A percentile compares a stretch with the other conserved stretches of the same genome.
phyloP scores from a whole-genome alignment of 352 stramenopile species.

The Aphanomyces astaci region DNA sequence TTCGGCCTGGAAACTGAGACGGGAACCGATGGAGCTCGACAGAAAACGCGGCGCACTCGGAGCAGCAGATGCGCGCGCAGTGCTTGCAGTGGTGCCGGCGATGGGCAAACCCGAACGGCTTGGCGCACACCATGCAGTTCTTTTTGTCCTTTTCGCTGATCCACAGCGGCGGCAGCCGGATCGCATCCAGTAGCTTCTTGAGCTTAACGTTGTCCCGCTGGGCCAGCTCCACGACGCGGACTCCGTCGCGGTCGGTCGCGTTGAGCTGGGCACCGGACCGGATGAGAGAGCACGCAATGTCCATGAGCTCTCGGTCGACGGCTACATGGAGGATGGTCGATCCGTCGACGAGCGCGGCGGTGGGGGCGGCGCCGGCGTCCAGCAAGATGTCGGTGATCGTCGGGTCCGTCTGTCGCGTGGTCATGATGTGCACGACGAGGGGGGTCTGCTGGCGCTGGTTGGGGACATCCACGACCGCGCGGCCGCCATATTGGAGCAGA shows the following conservation, averaged over 20 bases:
- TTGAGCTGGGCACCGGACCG: constrained; percentile 65
- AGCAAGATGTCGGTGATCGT: constrained; percentile 72
- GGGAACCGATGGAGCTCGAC: constrained; percentile 77
- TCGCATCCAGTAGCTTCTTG: constrained; percentile 74
- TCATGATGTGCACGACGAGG: constrained; percentile 79
- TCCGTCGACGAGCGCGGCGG: constrained; percentile 66
- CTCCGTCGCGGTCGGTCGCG: constrained; percentile 55
- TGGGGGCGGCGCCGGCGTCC: constrained; percentile 48
- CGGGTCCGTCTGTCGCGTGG: constrained; percentile 71
- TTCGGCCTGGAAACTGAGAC: constrained; percentile 71
- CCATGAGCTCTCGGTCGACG: constrained; percentile 72
- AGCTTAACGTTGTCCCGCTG: constrained; percentile 59
- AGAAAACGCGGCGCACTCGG: constrained; percentile 67
- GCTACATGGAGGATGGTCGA: constrained; percentile 77
- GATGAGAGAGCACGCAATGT: constrained; percentile 67
- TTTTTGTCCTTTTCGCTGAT: constrained; percentile 69
- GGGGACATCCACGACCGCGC: constrained; percentile 63
- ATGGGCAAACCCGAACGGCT: constrained; percentile 70
- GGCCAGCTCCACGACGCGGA: constrained; percentile 65
- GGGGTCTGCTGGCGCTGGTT: constrained; percentile 72
- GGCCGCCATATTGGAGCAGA: constrained; percentile 67
- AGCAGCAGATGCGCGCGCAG: constrained; percentile 79
- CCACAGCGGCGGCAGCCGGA: constrained; percentile 64
- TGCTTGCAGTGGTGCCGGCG: constrained; percentile 79
- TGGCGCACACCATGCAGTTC: constrained; percentile 63